A percentile compares a stretch with the other conserved stretches of the same genome.
Evolutionary conservation across 352 stramenopile species (phyloP).

Genomic region (Phytophthora macrochlamydospora): DNA sequence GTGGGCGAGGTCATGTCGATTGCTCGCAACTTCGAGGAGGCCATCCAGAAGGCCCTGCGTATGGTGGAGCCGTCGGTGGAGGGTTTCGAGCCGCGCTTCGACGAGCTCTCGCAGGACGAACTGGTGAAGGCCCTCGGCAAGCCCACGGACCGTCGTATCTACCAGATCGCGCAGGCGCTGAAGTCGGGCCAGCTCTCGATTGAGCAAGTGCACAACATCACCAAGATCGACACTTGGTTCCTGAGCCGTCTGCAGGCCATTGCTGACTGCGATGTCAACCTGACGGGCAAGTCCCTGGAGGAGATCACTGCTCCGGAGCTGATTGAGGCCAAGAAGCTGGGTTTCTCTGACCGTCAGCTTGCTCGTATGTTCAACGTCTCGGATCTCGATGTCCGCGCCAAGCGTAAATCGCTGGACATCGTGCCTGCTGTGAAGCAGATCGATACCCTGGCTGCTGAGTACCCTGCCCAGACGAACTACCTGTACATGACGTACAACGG

Average conservation of each 20-base stretch:
- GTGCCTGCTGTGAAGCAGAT: slow-evolving; percentile 95
- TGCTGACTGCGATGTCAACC: slow-evolving; percentile 81
- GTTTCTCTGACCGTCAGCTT: slow-evolving; percentile 93
- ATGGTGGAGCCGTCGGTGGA: slow-evolving; percentile 95
- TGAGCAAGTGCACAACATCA: slow-evolving; percentile 97
- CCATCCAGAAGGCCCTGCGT: slow-evolving; percentile 97
- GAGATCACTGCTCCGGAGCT: slow-evolving; percentile 57
- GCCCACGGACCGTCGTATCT: slow-evolving; percentile 84
- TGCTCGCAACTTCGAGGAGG: slow-evolving; percentile 96
- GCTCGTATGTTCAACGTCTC: slow-evolving; percentile 70
- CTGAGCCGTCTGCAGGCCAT: slow-evolving; percentile 94
- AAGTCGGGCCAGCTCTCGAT: slow-evolving; percentile 93
- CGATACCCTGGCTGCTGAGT: slow-evolving; percentile 96
- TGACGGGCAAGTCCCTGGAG: slow-evolving; percentile 70
- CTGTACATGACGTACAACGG: slow-evolving; percentile 98
- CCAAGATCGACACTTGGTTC: slow-evolving; percentile 99
- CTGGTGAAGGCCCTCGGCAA: slow-evolving; percentile 74
- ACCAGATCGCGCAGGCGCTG: slow-evolving; percentile 86
- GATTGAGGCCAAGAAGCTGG: slow-evolving; percentile 86
- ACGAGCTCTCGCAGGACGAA: slow-evolving; percentile 61
- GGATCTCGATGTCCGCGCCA: slow-evolving; percentile 87
- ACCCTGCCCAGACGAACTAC: slow-evolving; percentile 96
- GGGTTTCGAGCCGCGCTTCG: slow-evolving; percentile 86
- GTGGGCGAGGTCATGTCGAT: slow-evolving; percentile 98
- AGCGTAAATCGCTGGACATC: slow-evolving; percentile 85